Evolutionary conservation across 1,284 basidiomycete species (phyloP), one percentile per base, ranked within the genome.

Genomic region (Vanrija pseudolonga): DNA sequence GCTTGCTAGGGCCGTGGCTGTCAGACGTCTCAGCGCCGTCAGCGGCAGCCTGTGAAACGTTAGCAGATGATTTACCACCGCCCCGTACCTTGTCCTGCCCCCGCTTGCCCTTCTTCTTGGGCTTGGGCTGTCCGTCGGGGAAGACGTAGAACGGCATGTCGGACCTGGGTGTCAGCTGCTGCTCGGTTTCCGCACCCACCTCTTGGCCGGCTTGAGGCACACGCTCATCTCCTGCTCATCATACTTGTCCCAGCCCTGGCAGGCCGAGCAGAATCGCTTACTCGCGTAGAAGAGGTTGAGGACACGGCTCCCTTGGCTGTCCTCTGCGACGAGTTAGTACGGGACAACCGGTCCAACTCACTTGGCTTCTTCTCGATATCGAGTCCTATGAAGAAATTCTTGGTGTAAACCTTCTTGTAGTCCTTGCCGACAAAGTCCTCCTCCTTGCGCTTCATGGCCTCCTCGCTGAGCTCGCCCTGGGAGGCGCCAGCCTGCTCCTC

Each of bases 241-340:
- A 68, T 88, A 98, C 74, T 89, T 89, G 68, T 98, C 95, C 94
- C 96, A 98, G 77, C 85, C 80, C 75, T 95, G 96, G 67, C 95
- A 92, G 53, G 90, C 83, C 67, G 93, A 89, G n/a, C 88, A 91
- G 73, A 98, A 99, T 68, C 97, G 90, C 39, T 87, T 89, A 6
- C 92, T 97, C 3, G 96, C 94, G 77, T 94, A 98, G 56, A 92
- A 96, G 56, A 98, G 93, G 75, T 98, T 96, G 58, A 99, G 80
- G 69, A 85, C 87, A 61, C 92, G 83, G 48, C 66, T 69, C 1
- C 67, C 75, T 60, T 63, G 58, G 52, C 64, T 73, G 55, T 64
- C 68, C 53, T 64, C 74, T 74, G 50, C 36, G 56, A 55, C 5
- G 19, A 2, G 18, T 19, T 17, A 28, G 18, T 17, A 24, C 22